Percentiles rank a stretch among this genome's conserved stretches.
Conservation (phyloP, 2,329 filamentous ascomycete species). For the Paracoccidioides lutzii region DNA sequence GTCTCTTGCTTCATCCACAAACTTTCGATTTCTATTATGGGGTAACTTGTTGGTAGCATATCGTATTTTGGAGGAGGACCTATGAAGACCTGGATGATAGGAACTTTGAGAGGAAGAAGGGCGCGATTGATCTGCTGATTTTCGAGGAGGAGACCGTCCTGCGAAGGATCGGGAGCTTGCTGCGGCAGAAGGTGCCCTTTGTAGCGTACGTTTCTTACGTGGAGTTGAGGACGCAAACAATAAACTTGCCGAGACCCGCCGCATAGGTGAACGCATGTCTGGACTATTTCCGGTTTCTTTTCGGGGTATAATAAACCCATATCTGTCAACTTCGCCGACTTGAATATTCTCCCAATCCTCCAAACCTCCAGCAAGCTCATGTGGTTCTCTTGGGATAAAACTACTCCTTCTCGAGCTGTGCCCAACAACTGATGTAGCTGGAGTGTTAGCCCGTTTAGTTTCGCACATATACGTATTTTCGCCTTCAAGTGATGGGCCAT, state of each 20-base stretch:
- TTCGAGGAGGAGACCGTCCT: constrained; percentile 27
- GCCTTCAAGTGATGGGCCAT: constrained; percentile 22
- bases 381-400: constrained; percentile 37
- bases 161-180: constrained; percentile 33
- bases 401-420: constrained; percentile 18
- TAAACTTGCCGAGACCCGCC: constrained; percentile 48
- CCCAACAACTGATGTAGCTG: constrained; percentile 17
- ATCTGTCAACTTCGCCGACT: constrained; percentile 48
- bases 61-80: constrained; percentile 35
- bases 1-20: constrained; percentile 41
- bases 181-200: constrained; percentile 37
- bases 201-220: constrained; percentile 39
- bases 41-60: constrained; percentile 41
- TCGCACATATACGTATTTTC: constrained; percentile 15
- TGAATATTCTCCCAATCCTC: constrained; percentile 53
- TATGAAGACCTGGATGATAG: constrained; percentile 28
- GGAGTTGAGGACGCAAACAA: constrained; percentile 45
- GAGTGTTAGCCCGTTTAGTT: constrained; percentile 18
- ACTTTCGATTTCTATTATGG: constrained; percentile 38
- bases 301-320: constrained; percentile 47
- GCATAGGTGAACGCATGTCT: constrained; percentile 33
- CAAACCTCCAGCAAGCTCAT: constrained; percentile 49
- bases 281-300: constrained; percentile 16
- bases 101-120: constrained; percentile 37
- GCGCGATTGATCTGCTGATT: constrained; percentile 33